A percentile compares a stretch with the other conserved stretches of the same genome.
phyloP scores from a whole-genome alignment of 805 yeast species.

The Vanderwaltozyma verrucispora region DNA sequence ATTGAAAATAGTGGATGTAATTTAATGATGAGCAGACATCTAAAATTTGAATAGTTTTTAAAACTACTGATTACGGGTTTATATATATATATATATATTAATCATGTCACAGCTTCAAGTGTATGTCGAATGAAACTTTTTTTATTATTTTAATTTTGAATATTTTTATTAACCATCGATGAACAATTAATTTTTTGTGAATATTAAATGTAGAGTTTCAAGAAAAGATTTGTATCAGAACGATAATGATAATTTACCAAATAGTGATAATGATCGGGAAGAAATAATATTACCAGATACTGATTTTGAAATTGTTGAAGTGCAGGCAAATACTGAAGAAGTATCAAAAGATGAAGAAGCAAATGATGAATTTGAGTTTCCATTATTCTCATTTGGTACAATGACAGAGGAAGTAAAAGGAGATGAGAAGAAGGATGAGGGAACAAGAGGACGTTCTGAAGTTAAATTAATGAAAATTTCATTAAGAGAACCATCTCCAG shows the following conservation, averaged over 20 bases:
- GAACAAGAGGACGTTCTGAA: slow-evolving; percentile 5
- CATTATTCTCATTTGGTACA: slow-evolving; percentile 18
- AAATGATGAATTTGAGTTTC: slow-evolving; percentile 23
- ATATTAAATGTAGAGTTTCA: slow-evolving; percentile 9
- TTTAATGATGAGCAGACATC: too few species aligned
- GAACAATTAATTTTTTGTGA: neutral
- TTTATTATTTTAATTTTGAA: too few species aligned
- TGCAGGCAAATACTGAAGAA: slow-evolving; percentile 2
- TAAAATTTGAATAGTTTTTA: too few species aligned
- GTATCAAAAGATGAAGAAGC: slow-evolving; percentile 4
- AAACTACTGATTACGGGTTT: too few species aligned
- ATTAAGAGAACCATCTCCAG: slow-evolving; percentile 15
- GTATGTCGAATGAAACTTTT: slow-evolving; percentile 4
- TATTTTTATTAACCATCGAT: too few species aligned
- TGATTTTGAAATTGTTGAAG: slow-evolving; percentile 20
- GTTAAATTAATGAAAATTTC: slow-evolving; percentile 20
- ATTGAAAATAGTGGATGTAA: too few species aligned
- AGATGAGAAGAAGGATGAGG: neutral
- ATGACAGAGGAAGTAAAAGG: neutral
- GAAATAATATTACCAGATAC: slow-evolving; percentile 26
- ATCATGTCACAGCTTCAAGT: slow-evolving; percentile 5
- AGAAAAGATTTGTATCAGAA: slow-evolving; percentile 15
- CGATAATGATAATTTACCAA: neutral
- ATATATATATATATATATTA: too few species aligned
- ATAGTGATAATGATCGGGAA: slow-evolving; percentile 5